Evolutionary conservation across 2,329 filamentous ascomycete species (phyloP).

Genomic region (Dissoconium aciculare): DNA sequence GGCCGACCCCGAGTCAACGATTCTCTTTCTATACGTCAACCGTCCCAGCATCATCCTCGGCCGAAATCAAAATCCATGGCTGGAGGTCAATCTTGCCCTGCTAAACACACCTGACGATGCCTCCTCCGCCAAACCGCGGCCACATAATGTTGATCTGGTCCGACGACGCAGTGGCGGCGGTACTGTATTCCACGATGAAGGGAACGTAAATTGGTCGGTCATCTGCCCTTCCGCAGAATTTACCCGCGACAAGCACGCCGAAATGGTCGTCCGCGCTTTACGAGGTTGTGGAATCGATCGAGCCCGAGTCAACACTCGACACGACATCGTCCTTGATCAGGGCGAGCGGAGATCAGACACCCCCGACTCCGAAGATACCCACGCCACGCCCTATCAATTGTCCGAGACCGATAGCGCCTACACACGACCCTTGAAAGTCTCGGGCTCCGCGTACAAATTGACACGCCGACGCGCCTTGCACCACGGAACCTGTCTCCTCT

Average conservation of each 20-base stretch:
- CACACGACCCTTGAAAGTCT: constrained; percentile 58
- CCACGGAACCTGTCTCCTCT: constrained; percentile 79
- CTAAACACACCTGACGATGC: constrained; percentile 33
- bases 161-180: constrained; percentile 78
- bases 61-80: constrained; percentile 95
- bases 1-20: constrained; percentile 52
- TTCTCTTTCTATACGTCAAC: constrained; percentile 84
- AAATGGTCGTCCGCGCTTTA: constrained; percentile 84
- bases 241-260: constrained; percentile 71
- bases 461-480: constrained; percentile 69
- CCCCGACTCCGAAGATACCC: constrained; percentile 26
- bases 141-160: constrained; percentile 47
- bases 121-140: constrained; percentile 14
- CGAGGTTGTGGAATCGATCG: constrained; percentile 41
- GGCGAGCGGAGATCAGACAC: constrained; percentile 16
- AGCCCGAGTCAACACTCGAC: constrained; percentile 68
- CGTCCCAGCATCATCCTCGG: constrained; percentile 78
- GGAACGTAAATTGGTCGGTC: constrained; percentile 91
- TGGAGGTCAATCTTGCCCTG: constrained; percentile 62
- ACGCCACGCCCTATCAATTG: constrained; percentile 30
- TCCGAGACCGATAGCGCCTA: constrained; percentile 18
- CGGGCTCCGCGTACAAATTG: constrained; percentile 89
- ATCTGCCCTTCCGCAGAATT: constrained; percentile 66
- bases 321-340: constrained; percentile 74
- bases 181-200: constrained; percentile 81